Base-by-base conservation (phyloP, 1,139 yeast genomes). In the Yamadazyma sp. region DNA sequence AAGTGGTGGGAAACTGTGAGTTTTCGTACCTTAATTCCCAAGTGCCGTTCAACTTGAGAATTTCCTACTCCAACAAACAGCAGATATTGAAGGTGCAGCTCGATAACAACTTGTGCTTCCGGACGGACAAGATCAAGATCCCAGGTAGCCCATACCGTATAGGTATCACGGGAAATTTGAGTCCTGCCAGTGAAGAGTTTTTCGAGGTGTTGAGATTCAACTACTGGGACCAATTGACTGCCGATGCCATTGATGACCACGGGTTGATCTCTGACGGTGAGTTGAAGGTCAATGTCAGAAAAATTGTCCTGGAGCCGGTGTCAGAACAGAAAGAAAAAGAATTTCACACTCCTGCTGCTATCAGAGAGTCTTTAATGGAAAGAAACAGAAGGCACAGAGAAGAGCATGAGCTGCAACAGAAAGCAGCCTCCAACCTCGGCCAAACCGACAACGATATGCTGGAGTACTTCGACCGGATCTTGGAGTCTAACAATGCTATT, bases 81-180 rank as follows among this genome's bases (percentile, higher is more conserved):
- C 64, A 66, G 23, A 59, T 72, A 51, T 69, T 85, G 44, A 81
- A 82, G 48, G 71, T 84, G 13, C 88, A 85, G 48, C 61, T 82
- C 32, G 88, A 85, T 55, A 85, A 85, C 54, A 78, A 76, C 48
- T 66, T 85, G 40, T 80, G 89, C 54, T 78, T 84, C 60, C 80
- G 80, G 54, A 81, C 89, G 0, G 73, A 76, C 43, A 58, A 73
- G 38, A 63, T 84, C 29, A 51, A 56, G 18, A 52, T 80, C 16
- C 73, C 73, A 15, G 20, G 43, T 1, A 54, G 59, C 5, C 59
- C 69, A 29, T 68, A 67, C 42, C 65, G 59, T 38, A 49, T 83
- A 37, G 88, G 88, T 40, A 59, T 78, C 3, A 64, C 80, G 23
- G 84, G 82, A 2, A 47, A 50, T 16, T 52, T 72, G 5, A 60